Percentiles rank a stretch among this genome's conserved stretches.
phyloP scores from a whole-genome alignment of 1,139 yeast species.

The Candida smagusa region DNA sequence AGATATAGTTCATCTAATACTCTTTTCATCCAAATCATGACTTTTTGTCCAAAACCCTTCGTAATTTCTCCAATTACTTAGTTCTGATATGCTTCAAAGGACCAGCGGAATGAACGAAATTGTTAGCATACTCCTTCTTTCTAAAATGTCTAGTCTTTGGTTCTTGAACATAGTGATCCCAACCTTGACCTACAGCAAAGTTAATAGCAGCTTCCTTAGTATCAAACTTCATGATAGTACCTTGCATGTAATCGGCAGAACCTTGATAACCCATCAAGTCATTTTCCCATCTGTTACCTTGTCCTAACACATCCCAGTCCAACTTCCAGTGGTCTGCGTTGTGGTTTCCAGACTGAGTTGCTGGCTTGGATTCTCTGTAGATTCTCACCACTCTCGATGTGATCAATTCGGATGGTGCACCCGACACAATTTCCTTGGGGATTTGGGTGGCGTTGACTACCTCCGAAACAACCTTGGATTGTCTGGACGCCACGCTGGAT shows the following conservation, averaged over 20 bases:
- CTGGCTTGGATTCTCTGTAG: conserved; percentile 73
- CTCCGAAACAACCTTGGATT: conserved; percentile 13
- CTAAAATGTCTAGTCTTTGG: conserved; percentile 73
- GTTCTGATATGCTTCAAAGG: conserved; percentile 82
- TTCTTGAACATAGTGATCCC: conserved; percentile 82
- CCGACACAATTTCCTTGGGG: conserved; percentile 61
- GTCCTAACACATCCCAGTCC: conserved; percentile 80
- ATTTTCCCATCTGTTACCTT: conserved; percentile 87
- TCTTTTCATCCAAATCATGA: no score
- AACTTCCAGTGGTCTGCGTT: conserved; percentile 65
- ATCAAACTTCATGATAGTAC: conserved; percentile 73
- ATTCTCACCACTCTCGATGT: conserved; percentile 72
- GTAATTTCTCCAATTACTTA: no score
- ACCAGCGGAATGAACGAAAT: conserved; percentile 68
- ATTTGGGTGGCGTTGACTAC: conserved; percentile 22
- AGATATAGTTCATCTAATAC: no score
- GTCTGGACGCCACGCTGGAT: conserved; percentile 14
- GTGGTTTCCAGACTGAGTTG: conserved; percentile 72
- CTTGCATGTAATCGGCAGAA: conserved; percentile 83
- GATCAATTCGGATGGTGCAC: conserved; percentile 72
- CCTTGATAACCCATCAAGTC: conserved; percentile 86
- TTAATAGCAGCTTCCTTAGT: conserved; percentile 73
- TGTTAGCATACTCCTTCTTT: conserved; percentile 71
- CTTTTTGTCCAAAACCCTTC: no score
- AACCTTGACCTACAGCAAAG: conserved; percentile 82